Percentiles rank a stretch among this genome's conserved stretches.
phyloP scores from a whole-genome alignment of 2,329 filamentous ascomycete genomes.

The Emmonsia crescens region DNA sequence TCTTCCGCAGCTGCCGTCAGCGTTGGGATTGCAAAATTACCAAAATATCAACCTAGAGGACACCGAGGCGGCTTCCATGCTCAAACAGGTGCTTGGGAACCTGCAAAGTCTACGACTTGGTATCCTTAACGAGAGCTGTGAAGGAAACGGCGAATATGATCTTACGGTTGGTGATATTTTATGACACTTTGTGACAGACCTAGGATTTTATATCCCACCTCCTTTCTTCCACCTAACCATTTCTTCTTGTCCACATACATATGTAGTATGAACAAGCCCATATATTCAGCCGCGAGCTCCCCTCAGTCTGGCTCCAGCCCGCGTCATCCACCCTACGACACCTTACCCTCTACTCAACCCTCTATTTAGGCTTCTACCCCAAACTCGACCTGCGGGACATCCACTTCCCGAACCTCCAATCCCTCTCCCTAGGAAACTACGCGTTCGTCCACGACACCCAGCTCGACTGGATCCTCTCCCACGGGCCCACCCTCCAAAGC shows the following conservation, averaged over 20 bases:
- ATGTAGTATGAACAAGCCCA: not conserved
- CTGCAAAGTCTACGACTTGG: not conserved
- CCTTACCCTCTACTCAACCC: conserved; percentile 30
- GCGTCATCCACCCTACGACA: conserved; percentile 19
- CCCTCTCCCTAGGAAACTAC: conserved; percentile 32
- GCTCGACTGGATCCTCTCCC: conserved; percentile 36
- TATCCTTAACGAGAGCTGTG: not conserved
- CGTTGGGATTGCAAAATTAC: not conserved
- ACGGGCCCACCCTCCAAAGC: conserved; percentile 29
- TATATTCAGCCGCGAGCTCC: not conserved
- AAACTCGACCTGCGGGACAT: conserved; percentile 25
- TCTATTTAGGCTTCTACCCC: conserved; percentile 34
- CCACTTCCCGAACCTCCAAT: conserved; percentile 31
- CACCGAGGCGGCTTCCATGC: not conserved
- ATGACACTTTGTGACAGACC: not conserved
- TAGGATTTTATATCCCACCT: not conserved
- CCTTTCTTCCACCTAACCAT: not conserved
- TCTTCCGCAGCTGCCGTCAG: not conserved
- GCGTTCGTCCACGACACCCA: conserved; percentile 38
- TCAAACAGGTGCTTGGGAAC: not conserved
- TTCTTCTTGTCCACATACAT: not conserved
- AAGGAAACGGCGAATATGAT: not conserved
- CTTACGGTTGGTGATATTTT: not conserved
- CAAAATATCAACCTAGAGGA: conserved; percentile 1
- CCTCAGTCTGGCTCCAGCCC: conserved; percentile 6